Evolutionary conservation across 1,284 basidiomycete species (phyloP), one percentile per base, ranked within the genome.

Genomic region (Malassezia cuniculi): DNA sequence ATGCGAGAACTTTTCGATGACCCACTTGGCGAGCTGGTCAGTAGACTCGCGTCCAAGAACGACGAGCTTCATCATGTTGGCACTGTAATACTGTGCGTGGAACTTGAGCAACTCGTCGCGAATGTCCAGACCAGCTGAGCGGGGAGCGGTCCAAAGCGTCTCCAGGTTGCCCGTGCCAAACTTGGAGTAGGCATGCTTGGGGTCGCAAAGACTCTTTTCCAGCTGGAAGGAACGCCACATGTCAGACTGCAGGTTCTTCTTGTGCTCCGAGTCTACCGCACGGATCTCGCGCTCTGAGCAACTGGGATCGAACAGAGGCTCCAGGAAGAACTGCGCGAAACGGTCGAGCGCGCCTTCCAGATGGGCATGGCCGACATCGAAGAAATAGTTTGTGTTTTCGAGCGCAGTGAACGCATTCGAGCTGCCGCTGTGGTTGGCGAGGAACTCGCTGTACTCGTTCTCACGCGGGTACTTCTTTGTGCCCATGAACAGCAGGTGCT

Each of bases 231-330:
- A 79, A n/a, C 93, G 78, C 87, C 89, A 95, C 61, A 81, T 72
- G 68, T 97, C 90, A n/a, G 73, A 74, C 69, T 95, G 90, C 36
- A 86, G 76, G 66, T 97, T 97, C 74, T 97, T 97, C 73, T 86
- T 87, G 75, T 97, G 83, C 67, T 99, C 93, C 1, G 87, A 94
- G 66, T 97, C 82, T 25, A 99, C 93, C 1, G 93, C 93, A 54
- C 89, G 87, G 52, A 95, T 78, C 70, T 99, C 93, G 31, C 93
- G 78, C 37, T 82, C 78, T 0, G 90, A 90, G 67, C 90, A 90
- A 12, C 83, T 85, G 0, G 82, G 77, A 9, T 83, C 72, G 64
- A 99, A 97, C 36, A 93, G 75, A 0, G 93, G 93, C 27, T 79
- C 81, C 55, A 84, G 81, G 71, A 99, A 97, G 73, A 97, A 97